Conservation (phyloP, 1,284 basidiomycete genomes). For the Moesziomyces sp. region DNA sequence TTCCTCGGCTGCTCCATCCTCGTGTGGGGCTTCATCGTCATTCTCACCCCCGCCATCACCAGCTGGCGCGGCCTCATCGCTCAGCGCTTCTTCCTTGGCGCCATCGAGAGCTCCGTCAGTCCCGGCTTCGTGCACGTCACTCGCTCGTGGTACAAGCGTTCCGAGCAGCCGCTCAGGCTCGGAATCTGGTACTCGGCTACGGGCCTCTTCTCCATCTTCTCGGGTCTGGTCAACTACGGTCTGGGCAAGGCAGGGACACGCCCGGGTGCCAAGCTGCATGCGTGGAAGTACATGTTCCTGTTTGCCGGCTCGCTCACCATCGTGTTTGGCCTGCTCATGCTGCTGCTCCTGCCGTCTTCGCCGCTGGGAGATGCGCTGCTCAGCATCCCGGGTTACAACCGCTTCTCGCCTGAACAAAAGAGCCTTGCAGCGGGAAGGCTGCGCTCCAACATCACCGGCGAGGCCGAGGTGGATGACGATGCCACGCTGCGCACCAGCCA, state of each 20-base stretch:
- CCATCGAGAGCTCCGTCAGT: conserved; percentile 68
- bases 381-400: conserved; percentile 49
- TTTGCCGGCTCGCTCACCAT: conserved; percentile 71
- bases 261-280: conserved; percentile 62
- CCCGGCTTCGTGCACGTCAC: conserved; percentile 72
- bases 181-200: conserved; percentile 72
- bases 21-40: conserved; percentile 70
- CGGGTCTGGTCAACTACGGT: conserved; percentile 71
- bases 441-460: conserved; percentile 66
- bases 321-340: conserved; percentile 69
- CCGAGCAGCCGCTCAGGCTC: conserved; percentile 56
- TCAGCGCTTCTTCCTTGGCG: conserved; percentile 68
- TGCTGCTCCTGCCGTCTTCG: conserved; percentile 69
- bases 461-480: conserved; percentile 65
- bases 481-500: conserved; percentile 25
- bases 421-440: conserved; percentile 66
- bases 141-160: conserved; percentile 70
- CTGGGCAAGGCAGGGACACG: conserved; percentile 68
- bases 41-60: conserved; percentile 69
- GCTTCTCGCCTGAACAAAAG: conserved; percentile 45
- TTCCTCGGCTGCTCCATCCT: conserved; percentile 57
- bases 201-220: conserved; percentile 69
- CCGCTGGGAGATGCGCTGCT: conserved; percentile 63
- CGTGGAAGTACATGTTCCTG: conserved; percentile 72
- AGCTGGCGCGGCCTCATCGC: conserved; percentile 70